Evolutionary conservation across 2,329 filamentous ascomycete species (phyloP), one percentile per base, ranked within the genome.

Genomic region (Phyllosticta paracitricarpa): DNA sequence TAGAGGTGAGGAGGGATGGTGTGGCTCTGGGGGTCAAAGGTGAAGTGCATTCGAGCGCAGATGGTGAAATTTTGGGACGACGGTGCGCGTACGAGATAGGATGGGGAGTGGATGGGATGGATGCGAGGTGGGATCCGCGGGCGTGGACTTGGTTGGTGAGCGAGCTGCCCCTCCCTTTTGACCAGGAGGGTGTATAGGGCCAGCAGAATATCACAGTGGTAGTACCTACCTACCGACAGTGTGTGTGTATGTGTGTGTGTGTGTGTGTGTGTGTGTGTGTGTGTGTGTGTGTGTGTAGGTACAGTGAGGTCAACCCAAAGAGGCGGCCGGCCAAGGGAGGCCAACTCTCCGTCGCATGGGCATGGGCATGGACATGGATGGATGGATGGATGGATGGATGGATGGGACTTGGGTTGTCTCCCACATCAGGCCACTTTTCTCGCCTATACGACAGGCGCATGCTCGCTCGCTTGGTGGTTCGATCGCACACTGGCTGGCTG

Each of bases 31-130:
- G 59, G 51, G 14, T 57, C 59, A 51, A 25, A 17, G 28, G 59
- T 61, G 55, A 61, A 61, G 59, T 61, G 59, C 59, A 61, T 61
- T 57, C 59, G 59, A 61, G 59, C 48, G 22, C 59, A 28, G 48
- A 10, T 40, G 51, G 14, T 48, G 40, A 48, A 48, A 48, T n/a
- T 17, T 40, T 40, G 40, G 40, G 40, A 7, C 14, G 40, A 17
- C 1, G 10, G 35, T 12, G 35, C 35, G 35, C 35, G 40, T 48
- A 6, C n/a, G 40, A 17, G 14, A 48, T 40, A 12, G 33, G 30
- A 33, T 33, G 30, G 6, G 30, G 10, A 2, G 30, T 12, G 30
- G 30, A 33, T 33, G 30, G 7, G 30, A 33, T 33, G 30, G 35
- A 48, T 48, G 40, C 40, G 40, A 48, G 40, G 40, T 48, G 40